Conservation (phyloP, 148 eudicot genomes). For the Rhododendron molle region DNA sequence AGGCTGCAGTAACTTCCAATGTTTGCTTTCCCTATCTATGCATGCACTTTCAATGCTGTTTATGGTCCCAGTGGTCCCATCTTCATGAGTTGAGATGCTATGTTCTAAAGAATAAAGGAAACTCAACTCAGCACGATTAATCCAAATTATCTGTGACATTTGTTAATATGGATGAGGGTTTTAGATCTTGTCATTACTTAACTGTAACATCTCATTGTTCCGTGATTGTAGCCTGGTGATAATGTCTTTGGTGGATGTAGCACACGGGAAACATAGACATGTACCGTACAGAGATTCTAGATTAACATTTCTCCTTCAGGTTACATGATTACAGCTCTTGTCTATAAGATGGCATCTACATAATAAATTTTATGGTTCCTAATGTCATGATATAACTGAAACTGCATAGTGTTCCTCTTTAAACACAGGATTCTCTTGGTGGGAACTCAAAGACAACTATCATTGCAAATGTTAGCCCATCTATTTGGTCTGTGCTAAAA, state of each 20-base stretch:
- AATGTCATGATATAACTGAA: background rate
- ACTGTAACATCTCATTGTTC: background rate
- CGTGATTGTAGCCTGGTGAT: slow-evolving; percentile 52
- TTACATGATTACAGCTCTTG: slow-evolving; percentile 14
- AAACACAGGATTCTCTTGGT: slow-evolving; percentile 68
- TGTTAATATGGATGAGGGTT: slow-evolving; percentile 1
- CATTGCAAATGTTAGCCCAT: slow-evolving; percentile 71
- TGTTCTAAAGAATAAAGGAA: background rate
- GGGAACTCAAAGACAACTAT: slow-evolving; percentile 74
- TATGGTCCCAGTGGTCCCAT: background rate
- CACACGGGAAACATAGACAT: slow-evolving; percentile 69
- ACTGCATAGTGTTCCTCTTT: background rate
- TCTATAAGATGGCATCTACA: background rate
- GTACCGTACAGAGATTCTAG: slow-evolving; percentile 75
- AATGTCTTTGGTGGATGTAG: slow-evolving; percentile 69
- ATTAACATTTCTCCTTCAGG: slow-evolving; percentile 78
- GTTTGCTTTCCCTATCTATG: background rate
- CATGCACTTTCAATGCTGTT: background rate
- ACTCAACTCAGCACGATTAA: background rate
- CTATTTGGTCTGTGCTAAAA: slow-evolving; percentile 40
- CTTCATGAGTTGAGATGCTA: background rate
- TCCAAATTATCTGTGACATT: background rate
- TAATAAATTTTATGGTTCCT: background rate
- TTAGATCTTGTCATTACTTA: background rate
- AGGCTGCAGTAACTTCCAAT: slow-evolving; percentile 1